Base-by-base conservation (phyloP, 306 rosid species). In the Herpetospermum pedunculosum region DNA sequence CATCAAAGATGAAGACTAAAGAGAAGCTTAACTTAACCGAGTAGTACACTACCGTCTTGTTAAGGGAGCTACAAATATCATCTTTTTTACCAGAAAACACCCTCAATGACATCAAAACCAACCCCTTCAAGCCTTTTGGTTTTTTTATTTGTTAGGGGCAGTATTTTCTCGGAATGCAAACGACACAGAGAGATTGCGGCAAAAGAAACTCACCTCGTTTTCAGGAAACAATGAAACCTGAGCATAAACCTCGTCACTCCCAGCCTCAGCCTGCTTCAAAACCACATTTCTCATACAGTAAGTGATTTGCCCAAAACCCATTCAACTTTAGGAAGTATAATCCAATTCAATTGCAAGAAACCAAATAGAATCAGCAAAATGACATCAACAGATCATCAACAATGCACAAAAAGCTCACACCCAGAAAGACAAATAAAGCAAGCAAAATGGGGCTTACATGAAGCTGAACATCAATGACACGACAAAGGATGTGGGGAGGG, bases 391-490 rank as follows among this genome's bases (percentile, higher is more conserved):
- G 73, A 82, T 40, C 21, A 41, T 26, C 2, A 25, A 41, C 29
- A 72, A 73, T 71, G 59, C 37, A 55, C 50, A 37, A 73, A 43
- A 60, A n/a, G n/a, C 19, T 3, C 23, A 69, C 41, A 40, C 48
- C 47, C 77, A 70, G 18, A 58, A 59, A 84, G 54, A 29, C 16
- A 37, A 52, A 29, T 2, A 74, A 48, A 78, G 59, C 41, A 65
- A 14, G 44, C 11, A 49, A 26, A 35, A 67, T 28, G 37, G 37
- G 21, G 50, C 88, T 78, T 71, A 95, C 99, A 80, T 88, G 99
- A 72, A 91, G 99, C 85, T 91, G 90, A 67, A 95, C 96, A 82
- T 95, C 96, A 37, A 85, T 76, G 73, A 95, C 97, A 4, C 99
- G 96, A 84, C 99, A 95, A 85, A 87, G 87, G 54, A 95, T 87